Percentiles rank a stretch among this genome's conserved stretches.
These are phyloP conservation scores for Saccharomyces hybrid DNA, from an alignment of 1,139 yeast species.

Conservation along the genomic window DNA sequence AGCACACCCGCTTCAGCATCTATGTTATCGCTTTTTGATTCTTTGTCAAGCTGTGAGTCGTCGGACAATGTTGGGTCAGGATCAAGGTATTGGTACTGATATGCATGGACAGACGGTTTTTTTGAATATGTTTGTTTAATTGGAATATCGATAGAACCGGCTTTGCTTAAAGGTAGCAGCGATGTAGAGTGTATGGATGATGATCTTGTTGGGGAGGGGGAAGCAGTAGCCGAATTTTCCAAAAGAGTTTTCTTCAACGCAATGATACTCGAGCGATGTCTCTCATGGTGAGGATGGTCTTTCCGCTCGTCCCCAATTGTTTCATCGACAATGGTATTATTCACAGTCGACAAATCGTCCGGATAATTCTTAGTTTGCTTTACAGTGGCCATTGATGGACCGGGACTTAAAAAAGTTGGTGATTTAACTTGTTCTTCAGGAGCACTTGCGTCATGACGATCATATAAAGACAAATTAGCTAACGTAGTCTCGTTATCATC, in stretches of 20 bases:
- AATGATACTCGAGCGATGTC: constrained; percentile 15
- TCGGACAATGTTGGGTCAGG: background rate
- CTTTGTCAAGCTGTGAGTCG: background rate
- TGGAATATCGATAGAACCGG: constrained; percentile 6
- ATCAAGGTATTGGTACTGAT: constrained; percentile 11
- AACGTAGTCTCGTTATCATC: constrained; percentile 1
- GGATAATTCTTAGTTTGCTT: constrained; percentile 7
- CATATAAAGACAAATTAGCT: background rate
- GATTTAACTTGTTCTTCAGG: constrained; percentile 3
- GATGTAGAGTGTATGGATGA: constrained; percentile 4
- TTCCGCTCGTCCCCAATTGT: background rate
- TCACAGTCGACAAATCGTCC: background rate
- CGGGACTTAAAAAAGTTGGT: constrained; percentile 16
- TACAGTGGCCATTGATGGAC: constrained; percentile 24
- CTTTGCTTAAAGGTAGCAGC: constrained; percentile 2
- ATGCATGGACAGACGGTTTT: constrained; percentile 7
- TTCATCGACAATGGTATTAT: background rate
- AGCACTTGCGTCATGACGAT: background rate
- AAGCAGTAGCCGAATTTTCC: constrained; percentile 6
- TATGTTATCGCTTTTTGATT: constrained; percentile 6
- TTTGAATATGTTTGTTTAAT: background rate
- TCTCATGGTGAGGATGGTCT: background rate
- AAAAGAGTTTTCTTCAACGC: constrained; percentile 18
- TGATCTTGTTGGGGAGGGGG: constrained; percentile 8
- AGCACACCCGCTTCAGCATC: constrained; percentile 19